Conservation (phyloP, 371 early-diverging fungal species). For the Apophysomyces trapeziformis region DNA sequence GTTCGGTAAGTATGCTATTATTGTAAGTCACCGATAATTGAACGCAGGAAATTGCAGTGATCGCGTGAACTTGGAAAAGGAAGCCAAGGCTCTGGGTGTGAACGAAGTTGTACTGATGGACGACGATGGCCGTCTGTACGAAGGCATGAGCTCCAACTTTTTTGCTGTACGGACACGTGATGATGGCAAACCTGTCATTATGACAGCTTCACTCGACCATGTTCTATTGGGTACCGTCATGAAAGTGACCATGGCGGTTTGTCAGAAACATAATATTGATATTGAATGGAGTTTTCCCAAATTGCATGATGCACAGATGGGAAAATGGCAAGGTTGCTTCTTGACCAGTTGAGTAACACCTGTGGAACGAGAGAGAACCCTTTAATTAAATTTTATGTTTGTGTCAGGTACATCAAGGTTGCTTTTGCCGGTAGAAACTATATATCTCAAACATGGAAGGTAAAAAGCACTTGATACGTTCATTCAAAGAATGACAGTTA, state of each 20-base stretch:
- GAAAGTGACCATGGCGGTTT: conserved; percentile 56
- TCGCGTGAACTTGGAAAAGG: conserved; percentile 37
- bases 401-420: conserved; percentile 54
- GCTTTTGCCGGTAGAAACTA: conserved; percentile 53
- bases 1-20: conserved; percentile 42
- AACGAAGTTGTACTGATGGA: conserved; percentile 65
- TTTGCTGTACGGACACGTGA: conserved; percentile 42
- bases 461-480: conserved; percentile 11
- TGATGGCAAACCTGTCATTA: conserved; percentile 34
- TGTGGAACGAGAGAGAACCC: background rate
- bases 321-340: conserved; percentile 64
- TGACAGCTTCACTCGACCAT: conserved; percentile 61
- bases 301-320: conserved; percentile 39
- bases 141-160: conserved; percentile 71
- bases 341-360: conserved; percentile 52
- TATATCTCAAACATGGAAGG: conserved; percentile 43
- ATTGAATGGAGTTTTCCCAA: conserved; percentile 54
- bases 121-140: conserved; percentile 52
- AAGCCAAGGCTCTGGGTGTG: conserved; percentile 39
- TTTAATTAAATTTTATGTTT: conserved; percentile 2
- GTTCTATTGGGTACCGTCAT: conserved; percentile 66
- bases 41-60: conserved; percentile 28
- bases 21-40: too few species aligned
- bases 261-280: conserved; percentile 49
- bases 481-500: background rate